These are phyloP conservation scores for Albugo laibachii DNA, from an alignment of 352 stramenopile genomes.

Conservation along the genomic window DNA sequence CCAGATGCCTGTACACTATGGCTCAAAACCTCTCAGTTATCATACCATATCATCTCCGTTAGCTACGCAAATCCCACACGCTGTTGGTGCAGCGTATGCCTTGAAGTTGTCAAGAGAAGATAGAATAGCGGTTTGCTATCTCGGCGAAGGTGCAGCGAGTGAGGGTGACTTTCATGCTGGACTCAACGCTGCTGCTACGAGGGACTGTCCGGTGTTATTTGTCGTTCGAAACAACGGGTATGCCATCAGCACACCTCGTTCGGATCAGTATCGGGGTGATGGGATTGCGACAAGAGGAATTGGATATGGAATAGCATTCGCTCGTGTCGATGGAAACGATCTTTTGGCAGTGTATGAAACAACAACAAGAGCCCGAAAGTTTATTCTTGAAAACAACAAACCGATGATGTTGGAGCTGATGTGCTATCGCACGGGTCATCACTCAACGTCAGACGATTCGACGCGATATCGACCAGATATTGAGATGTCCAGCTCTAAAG, in stretches of 20 bases:
- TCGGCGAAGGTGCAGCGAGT: slow-evolving; percentile 93
- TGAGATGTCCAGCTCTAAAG: slow-evolving; percentile 87
- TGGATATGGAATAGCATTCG: slow-evolving; percentile 92
- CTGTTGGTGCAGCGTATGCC: slow-evolving; percentile 89
- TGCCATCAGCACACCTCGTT: slow-evolving; percentile 90
- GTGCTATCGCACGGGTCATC: slow-evolving; percentile 96
- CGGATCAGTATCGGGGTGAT: slow-evolving; percentile 94
- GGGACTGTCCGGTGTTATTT: slow-evolving; percentile 92
- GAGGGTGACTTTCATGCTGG: slow-evolving; percentile 95
- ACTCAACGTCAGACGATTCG: slow-evolving; percentile 97
- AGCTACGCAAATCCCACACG: slow-evolving; percentile 93
- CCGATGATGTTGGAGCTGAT: slow-evolving; percentile 96
- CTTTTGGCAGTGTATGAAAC: slow-evolving; percentile 90
- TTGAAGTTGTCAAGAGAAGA: slow-evolving; percentile 87
- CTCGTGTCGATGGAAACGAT: slow-evolving; percentile 97
- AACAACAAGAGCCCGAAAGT: slow-evolving; percentile 74
- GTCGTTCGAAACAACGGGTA: slow-evolving; percentile 98
- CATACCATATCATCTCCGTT: slow-evolving; percentile 95
- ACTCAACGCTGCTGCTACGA: slow-evolving; percentile 93
- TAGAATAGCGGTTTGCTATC: slow-evolving; percentile 88
- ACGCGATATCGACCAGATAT: slow-evolving; percentile 85
- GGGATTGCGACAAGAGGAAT: slow-evolving; percentile 86
- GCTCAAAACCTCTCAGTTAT: slow-evolving; percentile 87
- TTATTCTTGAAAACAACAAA: slow-evolving; percentile 73
- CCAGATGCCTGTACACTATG: slow-evolving; percentile 99